Base-by-base conservation (phyloP, 2,329 filamentous ascomycete species). In the Biscogniauxia sp. region DNA sequence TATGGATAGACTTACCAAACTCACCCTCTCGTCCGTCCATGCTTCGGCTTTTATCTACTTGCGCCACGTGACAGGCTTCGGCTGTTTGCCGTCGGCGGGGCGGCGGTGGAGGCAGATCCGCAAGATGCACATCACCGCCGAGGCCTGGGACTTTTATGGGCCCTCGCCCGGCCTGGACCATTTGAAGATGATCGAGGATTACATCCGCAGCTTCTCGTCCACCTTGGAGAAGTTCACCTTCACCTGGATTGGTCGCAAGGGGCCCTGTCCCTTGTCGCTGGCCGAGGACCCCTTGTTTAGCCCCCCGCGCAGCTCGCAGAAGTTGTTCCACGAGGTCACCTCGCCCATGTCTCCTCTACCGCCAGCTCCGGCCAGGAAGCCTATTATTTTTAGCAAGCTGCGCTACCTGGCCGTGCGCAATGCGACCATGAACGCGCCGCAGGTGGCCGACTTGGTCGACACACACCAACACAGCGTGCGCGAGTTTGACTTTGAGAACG, bases 401-500 rank as follows among this genome's bases (percentile, higher is more conserved):
- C 83, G 85, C 45, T 84, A 85, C 68, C 82, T 96, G 76, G 83
- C 88, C 66, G 78, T 96, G 49, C 84, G 88, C 67, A 96, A 96
- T 71, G 83, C 86, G 11, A 80, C 84, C 37, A 88, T 93, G 81
- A 88, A 89, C 64, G 86, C 88, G 6, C 77, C 81, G 1, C 91
- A 95, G 74, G 84, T 96, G 61, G 83, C 86, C 51, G 80, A 82
- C 15, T 86, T 96, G 63, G 87, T 95, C 61, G 76, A 80, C 55
- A 78, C 80, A 13, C 91, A 96, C 75, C 83, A 85, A 28, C 78
- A 80, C 58, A 88, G 86, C 0, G 84, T 96, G 53, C 82, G 84
- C 64, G 89, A 94, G 70, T 92, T 94, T 70, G 88, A 92, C 72
- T 92, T 96, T 73, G 88, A 93, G 71, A 88, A 91, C 64, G 87